phyloP scores from a whole-genome alignment of 2,329 filamentous ascomycete genomes.

The Claviceps digitariae region DNA sequence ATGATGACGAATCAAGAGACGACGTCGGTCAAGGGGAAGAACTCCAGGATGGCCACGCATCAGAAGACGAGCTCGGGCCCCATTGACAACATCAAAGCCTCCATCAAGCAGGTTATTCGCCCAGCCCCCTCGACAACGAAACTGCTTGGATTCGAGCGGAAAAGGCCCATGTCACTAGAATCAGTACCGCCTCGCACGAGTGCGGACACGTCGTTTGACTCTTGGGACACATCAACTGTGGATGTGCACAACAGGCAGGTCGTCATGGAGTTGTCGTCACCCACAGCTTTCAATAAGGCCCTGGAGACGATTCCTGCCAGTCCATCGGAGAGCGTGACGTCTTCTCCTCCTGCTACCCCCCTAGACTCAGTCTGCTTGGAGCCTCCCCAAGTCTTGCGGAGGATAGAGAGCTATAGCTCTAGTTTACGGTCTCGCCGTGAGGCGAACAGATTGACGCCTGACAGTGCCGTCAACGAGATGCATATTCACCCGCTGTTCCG shows the following conservation, averaged over 20 bases:
- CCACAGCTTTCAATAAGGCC: slow-evolving; percentile 32
- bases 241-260: slow-evolving; percentile 48
- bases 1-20: slow-evolving; percentile 18
- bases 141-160: slow-evolving; percentile 32
- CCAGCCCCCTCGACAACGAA: slow-evolving; percentile 44
- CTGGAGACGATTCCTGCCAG: slow-evolving; percentile 61
- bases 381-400: slow-evolving; percentile 28
- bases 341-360: slow-evolving; percentile 43
- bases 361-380: slow-evolving; percentile 34
- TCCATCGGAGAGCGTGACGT: slow-evolving; percentile 48
- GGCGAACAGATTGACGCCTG: slow-evolving; percentile 9
- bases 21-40: slow-evolving; percentile 23
- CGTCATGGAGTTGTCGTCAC: slow-evolving; percentile 35
- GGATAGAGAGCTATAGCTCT: slow-evolving; percentile 41
- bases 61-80: slow-evolving; percentile 13
- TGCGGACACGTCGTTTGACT: slow-evolving; percentile 54
- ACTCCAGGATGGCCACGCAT: slow-evolving; percentile 29
- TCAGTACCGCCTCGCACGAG: slow-evolving; percentile 25
- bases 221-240: slow-evolving; percentile 60
- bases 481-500: slow-evolving; percentile 71
- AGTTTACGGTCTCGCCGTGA: slow-evolving; percentile 19
- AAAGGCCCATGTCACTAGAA: slow-evolving; percentile 34
- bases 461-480: slow-evolving; percentile 35
- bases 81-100: slow-evolving; percentile 20
- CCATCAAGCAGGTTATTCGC: slow-evolving; percentile 32